Evolutionary conservation across 768 basidiomycete species (phyloP), one percentile per base, ranked within the genome.

Genomic region (Phlebiopsis flavidoalba): DNA sequence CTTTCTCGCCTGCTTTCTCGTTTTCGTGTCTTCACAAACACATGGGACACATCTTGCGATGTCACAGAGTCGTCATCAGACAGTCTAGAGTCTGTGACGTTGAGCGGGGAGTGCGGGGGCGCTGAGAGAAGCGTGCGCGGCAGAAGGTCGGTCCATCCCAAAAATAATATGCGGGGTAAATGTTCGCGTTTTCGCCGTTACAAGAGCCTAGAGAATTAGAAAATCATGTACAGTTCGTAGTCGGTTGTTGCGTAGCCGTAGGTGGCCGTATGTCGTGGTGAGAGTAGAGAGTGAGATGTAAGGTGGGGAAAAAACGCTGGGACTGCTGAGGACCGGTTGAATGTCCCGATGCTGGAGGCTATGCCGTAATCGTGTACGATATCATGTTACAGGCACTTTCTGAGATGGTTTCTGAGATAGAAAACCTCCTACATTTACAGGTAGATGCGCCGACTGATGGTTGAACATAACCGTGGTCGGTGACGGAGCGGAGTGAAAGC

Each of bases 1-100:
- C 26, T 31, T 31, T 31, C 26, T 31, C 26, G 26, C 26, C 6
- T 4, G 24, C 55, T 51, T 65, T 65, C 49, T 61, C 61, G 55
- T 63, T 55, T n/a, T 24, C 60, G 37, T 22, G 46, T 21, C 36
- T 22, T 58, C n/a, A 37, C 53, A 36, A 22, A 19, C 15, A 31
- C 21, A 49, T 35, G 19, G 37, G 31, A 26, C 51, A 24, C 46
- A 2, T 59, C 58, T 12, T 53, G 43, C 45, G 60, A 33, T 12
- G 53, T 47, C 5, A 19, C 24, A 15, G 48, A 48, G 2, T 31
- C 57, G 3, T 49, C 53, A 8, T 31, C 47, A 19, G 53, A 49
- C 5, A 53, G 48, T 31, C 53, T 48, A 43, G 46, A 50, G 48
- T 55, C 46, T 12, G 26, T n/a, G 37, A 45, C 14, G 19, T 19